Evolutionary conservation across 208 protist species (phyloP), one percentile per base, ranked within the genome.

Genomic region (Endotrypanum monterogeii): DNA sequence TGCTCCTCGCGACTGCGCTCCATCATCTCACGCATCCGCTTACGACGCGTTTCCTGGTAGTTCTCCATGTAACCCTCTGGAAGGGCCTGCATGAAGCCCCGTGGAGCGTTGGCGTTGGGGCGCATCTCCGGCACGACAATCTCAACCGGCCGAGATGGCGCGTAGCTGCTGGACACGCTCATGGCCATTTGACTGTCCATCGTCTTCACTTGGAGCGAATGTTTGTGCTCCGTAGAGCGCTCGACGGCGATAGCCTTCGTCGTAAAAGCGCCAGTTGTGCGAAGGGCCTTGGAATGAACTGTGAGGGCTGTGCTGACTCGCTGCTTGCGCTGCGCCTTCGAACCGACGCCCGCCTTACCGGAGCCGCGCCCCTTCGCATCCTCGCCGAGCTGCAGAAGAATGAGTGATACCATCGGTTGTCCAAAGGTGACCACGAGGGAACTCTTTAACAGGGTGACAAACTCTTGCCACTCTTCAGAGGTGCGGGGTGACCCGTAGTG

Each of bases 171-270:
- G 16, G 93, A 84, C 25, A 94, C 85, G 44, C 73, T 90, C 88
- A 97, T 95, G 35, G 89, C 86, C 88, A 95, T 90, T 67, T 94
- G 88, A 63, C 91, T 95, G 73, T 97, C 93, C 58, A 94, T 76
- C 41, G 90, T 97, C 79, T 94, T 94, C n/a, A 97, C 93, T 74
- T 94, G 93, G 71, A 97, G 82, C 23, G 60, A 67, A 74, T 95
- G 89, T 48, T 87, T 86, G 67, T 82, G 80, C n/a, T 66, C 63
- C 12, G 57, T 83, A 1, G 80, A 48, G n/a, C 93, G 80, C n/a
- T 90, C 84, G 0, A 88, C 76, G 0, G 74, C 79, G 55, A 93
- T 75, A 18, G 84, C 73, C 71, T 94, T 93, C 4, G 93, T 94
- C 50, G 81, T 76, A 61, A 97, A 95, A 18, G 84, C 88, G 2